phyloP scores from a whole-genome alignment of 148 eudicot genomes.

The Selenicereus undatus region DNA sequence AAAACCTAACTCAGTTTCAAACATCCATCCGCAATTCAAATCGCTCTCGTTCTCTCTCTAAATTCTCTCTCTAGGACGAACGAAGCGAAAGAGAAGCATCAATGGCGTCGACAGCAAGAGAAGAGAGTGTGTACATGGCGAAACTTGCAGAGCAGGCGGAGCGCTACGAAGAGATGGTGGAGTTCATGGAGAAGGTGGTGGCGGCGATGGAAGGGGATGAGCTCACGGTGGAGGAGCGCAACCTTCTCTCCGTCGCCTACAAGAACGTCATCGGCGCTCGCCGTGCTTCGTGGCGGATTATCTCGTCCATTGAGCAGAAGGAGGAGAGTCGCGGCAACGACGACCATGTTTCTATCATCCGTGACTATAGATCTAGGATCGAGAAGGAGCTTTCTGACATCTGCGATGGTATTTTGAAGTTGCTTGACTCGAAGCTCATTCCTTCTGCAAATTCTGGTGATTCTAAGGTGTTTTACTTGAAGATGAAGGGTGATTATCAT shows the following conservation, averaged over 20 bases:
- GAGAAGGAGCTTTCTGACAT: conserved; percentile 53
- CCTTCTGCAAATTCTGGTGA: conserved; percentile 51
- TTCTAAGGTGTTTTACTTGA: conserved; percentile 63
- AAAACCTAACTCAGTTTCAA: not conserved
- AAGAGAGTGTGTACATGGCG: conserved; percentile 67
- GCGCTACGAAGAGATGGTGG: conserved; percentile 70
- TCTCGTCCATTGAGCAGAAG: conserved; percentile 68
- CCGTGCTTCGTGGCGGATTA: conserved; percentile 69
- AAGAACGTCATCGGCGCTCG: conserved; percentile 78
- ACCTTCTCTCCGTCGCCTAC: conserved; percentile 70
- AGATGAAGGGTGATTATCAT: conserved; percentile 80
- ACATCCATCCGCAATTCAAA: conserved; percentile 1
- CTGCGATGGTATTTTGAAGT: conserved; percentile 55
- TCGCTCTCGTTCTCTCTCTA: conserved; percentile 9
- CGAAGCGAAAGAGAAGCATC: not conserved
- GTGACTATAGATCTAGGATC: conserved; percentile 48
- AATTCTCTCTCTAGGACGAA: conserved; percentile 10
- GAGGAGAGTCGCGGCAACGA: conserved; percentile 69
- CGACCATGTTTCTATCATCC: conserved; percentile 46
- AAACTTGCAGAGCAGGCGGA: conserved; percentile 72
- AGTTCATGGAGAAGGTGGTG: conserved; percentile 58
- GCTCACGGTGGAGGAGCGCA: conserved; percentile 62
- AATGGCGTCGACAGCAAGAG: conserved; percentile 40
- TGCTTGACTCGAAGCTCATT: conserved; percentile 46
- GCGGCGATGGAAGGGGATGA: conserved; percentile 47